Evolutionary conservation across 192 early-diverging fungal species (phyloP), one percentile per base, ranked within the genome.

Genomic region (Backusella tarrabulga): DNA sequence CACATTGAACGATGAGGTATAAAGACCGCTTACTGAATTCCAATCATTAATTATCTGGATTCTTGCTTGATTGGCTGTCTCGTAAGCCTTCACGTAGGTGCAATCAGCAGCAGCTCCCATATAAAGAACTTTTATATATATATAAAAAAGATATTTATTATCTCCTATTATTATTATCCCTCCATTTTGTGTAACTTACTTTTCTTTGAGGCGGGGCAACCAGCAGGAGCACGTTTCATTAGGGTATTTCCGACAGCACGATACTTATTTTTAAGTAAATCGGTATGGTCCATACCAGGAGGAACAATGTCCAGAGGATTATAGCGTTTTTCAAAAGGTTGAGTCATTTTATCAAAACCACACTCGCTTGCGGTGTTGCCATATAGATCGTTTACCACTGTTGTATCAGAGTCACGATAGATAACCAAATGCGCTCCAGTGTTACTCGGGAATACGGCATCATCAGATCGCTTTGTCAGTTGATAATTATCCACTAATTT

Each of bases 1-100:
- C 34, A 98, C 89, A 80, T 96, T 95, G 84, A 98, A 95, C 38
- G 93, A 91, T 2, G 86, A 80, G 81, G 96, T 94, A 79, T 96
- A 98, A 34, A 93, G 89, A 1, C 87, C 87, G 38, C 91, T 93
- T 19, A 92, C 97, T 23, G 87, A 87, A 83, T 94, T 95, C 87
- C 93, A 96, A 83, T 95, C 90, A 63, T 84, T 88, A 50, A 97
- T 86, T 34, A 96, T 95, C 78, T 93, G 92, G 74, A 83, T 84
- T 56, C 89, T 80, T 63, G 91, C 91, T 17, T 76, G 79, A 67
- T 87, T 87, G 29, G 85, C 81, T 15, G 88, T 85, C 68, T 86
- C 77, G 72, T 90, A 92, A 26, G 71, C 73, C 19, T 84, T 83
- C n/a, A 89, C 86, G 63, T 93, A 94, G 1, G 92, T 85, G 77